Base-by-base conservation (phyloP, 2,329 filamentous ascomycete genomes). In the Coniella lustricola region DNA sequence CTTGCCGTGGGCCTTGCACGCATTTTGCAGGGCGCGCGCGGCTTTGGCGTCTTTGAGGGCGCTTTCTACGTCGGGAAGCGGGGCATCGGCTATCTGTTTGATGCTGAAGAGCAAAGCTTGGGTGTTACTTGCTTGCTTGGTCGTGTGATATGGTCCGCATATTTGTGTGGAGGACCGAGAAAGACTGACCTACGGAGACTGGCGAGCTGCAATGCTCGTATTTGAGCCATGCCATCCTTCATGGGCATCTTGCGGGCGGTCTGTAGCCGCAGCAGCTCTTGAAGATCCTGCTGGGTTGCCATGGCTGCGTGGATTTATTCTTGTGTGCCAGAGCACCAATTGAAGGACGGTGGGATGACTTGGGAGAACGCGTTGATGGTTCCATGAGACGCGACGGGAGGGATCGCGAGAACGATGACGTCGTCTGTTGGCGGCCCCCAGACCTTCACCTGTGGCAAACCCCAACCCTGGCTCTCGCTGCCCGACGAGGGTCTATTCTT, bases 201-300 rank as follows among this genome's bases (percentile, higher is more conserved):
- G 36, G 71, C 74, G 2, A 64, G 58, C 59, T 83, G 79, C 1
- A 83, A 67, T 3, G 74, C 69, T 60, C 77, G 81, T 50, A 82
- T 70, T 54, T 80, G 74, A 37, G 67, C 62, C 72, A 83, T 77
- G 21, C 79, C 79, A 46, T 73, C 72, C 62, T 82, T 69, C 66
- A 82, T 78, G 3, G 78, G 67, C 45, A 79, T 64, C 58, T 79
- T 82, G 46, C 77, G 75, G 40, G 73, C 70, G 3, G 76, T 82
- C 55, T 83, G 66, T 47, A 82, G 69, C 40, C 78, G 77, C 46
- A 83, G 67, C 14, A 83, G 71, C 58, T 81, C 79, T 56, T 82
- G 77, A 18, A 83, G 63, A 55, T 83, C 79, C 51, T 77, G 71
- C 54, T 80, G 76, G 1, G 73, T 68, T 7, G 75, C 70, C 77